Conservation (phyloP, 106 monocot species). For the Dendrobium catenatum region DNA sequence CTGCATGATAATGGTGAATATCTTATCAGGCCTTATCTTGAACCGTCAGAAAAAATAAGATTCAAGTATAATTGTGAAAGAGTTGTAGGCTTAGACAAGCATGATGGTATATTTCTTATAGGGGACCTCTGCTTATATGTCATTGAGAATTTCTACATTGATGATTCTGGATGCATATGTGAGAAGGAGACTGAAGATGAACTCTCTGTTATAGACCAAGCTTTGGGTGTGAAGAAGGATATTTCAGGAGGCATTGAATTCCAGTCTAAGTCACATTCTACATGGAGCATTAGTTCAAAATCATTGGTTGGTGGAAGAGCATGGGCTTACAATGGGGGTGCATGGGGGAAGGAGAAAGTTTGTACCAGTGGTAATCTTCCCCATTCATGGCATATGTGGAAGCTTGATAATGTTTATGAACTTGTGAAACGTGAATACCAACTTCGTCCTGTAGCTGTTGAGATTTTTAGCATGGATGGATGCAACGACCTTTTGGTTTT, state of each 20-base stretch:
- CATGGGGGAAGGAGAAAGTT: slow-evolving; percentile 96
- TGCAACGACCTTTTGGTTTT: slow-evolving; percentile 98
- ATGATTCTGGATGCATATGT: slow-evolving; percentile 89
- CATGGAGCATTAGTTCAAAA: slow-evolving; percentile 46
- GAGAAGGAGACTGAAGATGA: slow-evolving; percentile 87
- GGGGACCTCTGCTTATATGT: slow-evolving; percentile 85
- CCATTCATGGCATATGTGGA: slow-evolving; percentile 99
- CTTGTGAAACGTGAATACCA: slow-evolving; percentile 98
- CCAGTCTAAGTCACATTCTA: slow-evolving; percentile 62
- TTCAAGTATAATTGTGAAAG: slow-evolving; percentile 96
- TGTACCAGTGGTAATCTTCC: slow-evolving; percentile 74
- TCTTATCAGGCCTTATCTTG: slow-evolving; percentile 90
- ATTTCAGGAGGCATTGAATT: slow-evolving; percentile 54
- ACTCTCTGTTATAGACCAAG: slow-evolving; percentile 93
- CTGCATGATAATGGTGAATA: slow-evolving; percentile 95
- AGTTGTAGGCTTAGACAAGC: slow-evolving; percentile 95
- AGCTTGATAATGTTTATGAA: slow-evolving; percentile 94
- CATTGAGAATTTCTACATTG: slow-evolving; percentile 96
- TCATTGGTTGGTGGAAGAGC: slow-evolving; percentile 79
- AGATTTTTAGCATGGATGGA: slow-evolving; percentile 99
- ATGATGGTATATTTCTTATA: slow-evolving; percentile 98
- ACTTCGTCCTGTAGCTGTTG: slow-evolving; percentile 93
- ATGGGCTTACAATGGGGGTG: slow-evolving; percentile 99
- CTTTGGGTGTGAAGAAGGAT: slow-evolving; percentile 94
- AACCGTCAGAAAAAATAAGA: slow-evolving; percentile 83